These are phyloP conservation scores for Hanseniaspora thailandica DNA, from an alignment of 805 yeast genomes.

Conservation along the genomic window DNA sequence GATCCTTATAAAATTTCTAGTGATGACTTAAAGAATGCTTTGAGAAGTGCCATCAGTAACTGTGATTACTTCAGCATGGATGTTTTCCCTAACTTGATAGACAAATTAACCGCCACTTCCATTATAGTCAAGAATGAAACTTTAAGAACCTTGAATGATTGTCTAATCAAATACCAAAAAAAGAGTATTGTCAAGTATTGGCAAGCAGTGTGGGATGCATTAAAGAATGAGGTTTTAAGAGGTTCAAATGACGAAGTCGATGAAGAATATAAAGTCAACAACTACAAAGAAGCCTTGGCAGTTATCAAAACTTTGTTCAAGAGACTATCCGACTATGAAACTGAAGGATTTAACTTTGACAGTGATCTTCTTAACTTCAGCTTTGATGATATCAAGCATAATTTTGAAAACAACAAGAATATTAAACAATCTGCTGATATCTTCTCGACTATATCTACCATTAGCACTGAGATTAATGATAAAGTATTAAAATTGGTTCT, in stretches of 20 bases:
- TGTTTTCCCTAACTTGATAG: slow-evolving; percentile 63
- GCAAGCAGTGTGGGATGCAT: slow-evolving; percentile 71
- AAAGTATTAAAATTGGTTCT: slow-evolving; percentile 37
- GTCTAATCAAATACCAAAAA: slow-evolving; percentile 42
- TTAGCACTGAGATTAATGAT: slow-evolving; percentile 38
- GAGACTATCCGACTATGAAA: slow-evolving; percentile 24
- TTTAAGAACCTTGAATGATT: slow-evolving; percentile 45
- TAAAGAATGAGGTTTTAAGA: slow-evolving; percentile 81
- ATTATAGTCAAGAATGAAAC: slow-evolving; percentile 65
- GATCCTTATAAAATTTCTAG: slow-evolving; percentile 78
- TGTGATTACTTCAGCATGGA: slow-evolving; percentile 56
- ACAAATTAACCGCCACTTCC: slow-evolving; percentile 67
- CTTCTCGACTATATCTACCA: slow-evolving; percentile 43
- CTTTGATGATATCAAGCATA: slow-evolving; percentile 42
- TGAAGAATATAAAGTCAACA: slow-evolving; percentile 32
- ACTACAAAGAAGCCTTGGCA: slow-evolving; percentile 34
- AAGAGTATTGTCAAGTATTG: slow-evolving; percentile 48
- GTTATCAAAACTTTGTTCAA: slow-evolving; percentile 36
- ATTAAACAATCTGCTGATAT: slow-evolving; percentile 54
- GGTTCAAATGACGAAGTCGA: slow-evolving; percentile 42
- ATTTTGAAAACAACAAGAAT: slow-evolving; percentile 41
- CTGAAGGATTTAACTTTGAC: slow-evolving; percentile 28
- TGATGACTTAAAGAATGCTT: slow-evolving; percentile 49
- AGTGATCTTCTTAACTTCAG: slow-evolving; percentile 32
- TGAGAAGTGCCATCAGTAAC: slow-evolving; percentile 54